A percentile compares a stretch with the other conserved stretches of the same genome.
These are phyloP conservation scores for Isochrysis galbana DNA, from an alignment of 78 protist species.

Conservation along the genomic window DNA sequence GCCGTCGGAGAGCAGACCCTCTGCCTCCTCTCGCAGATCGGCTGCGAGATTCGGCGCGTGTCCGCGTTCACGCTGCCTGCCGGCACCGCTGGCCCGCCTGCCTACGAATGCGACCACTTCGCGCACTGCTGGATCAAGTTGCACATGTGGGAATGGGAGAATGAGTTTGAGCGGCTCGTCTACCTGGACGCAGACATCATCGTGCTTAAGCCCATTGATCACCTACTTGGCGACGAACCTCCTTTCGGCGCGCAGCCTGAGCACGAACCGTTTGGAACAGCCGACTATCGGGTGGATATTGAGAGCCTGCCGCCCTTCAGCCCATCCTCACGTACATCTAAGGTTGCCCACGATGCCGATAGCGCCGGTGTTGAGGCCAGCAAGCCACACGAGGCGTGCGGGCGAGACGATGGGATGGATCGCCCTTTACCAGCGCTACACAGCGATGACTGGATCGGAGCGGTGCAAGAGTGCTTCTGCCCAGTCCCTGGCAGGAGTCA, in stretches of 20 bases:
- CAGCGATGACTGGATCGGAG: background rate
- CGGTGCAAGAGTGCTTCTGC: slow-evolving; percentile 18
- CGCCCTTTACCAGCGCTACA: background rate
- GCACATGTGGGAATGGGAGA: background rate
- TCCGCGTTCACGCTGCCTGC: background rate
- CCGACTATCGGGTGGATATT: too few species aligned
- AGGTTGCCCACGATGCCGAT: background rate
- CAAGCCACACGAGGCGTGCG: background rate
- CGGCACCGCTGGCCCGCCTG: background rate
- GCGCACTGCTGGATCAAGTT: slow-evolving; percentile 20
- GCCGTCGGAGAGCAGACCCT: background rate
- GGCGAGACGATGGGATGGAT: background rate
- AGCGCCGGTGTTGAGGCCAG: background rate
- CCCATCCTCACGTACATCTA: too few species aligned
- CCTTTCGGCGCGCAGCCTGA: too few species aligned
- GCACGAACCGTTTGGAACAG: too few species aligned
- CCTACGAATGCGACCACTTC: background rate
- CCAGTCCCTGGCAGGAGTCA: background rate
- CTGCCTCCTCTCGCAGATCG: background rate
- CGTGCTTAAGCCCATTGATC: background rate
- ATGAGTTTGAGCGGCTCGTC: background rate
- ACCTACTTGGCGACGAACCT: background rate
- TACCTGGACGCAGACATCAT: slow-evolving; percentile 21
- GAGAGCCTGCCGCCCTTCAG: too few species aligned
- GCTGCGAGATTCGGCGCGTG: background rate